Percentiles rank a stretch among this genome's conserved stretches.
phyloP scores from a whole-genome alignment of 306 rosid species.

The Sophora flavescens region DNA sequence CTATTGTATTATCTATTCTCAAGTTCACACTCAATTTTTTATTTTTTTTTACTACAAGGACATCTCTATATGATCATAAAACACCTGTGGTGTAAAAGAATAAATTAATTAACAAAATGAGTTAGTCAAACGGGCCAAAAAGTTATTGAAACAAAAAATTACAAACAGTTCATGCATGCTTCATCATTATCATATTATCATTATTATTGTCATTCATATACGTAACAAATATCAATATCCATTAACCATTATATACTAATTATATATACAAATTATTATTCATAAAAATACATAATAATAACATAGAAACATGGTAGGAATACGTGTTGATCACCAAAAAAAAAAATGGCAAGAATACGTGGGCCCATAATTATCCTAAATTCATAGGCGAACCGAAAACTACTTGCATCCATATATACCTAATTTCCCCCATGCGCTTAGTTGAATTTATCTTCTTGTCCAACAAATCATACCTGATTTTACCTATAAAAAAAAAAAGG shows the following conservation, averaged over 20 bases:
- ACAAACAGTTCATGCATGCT: no score
- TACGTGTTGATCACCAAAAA: no score
- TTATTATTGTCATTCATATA: neutral
- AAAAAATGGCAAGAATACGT: neutral
- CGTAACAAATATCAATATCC: no score
- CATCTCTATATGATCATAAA: no score
- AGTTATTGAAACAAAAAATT: no score
- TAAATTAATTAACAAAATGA: no score
- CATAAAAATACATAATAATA: neutral
- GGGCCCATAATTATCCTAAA: slow-evolving; percentile 14
- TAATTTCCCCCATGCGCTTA: slow-evolving; percentile 4
- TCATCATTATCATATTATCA: neutral
- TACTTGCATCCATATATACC: slow-evolving; percentile 12
- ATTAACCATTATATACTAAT: neutral
- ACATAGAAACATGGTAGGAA: neutral
- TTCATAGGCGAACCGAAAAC: neutral
- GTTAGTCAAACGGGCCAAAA: no score
- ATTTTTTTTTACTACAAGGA: no score
- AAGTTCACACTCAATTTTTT: no score
- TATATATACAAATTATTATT: neutral
- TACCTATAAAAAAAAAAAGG: neutral
- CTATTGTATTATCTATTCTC: neutral
- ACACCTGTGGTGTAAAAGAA: no score
- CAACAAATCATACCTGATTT: slow-evolving; percentile 38
- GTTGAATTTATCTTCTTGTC: slow-evolving; percentile 6